phyloP scores from a whole-genome alignment of 2,329 filamentous ascomycete genomes.

The Hirsutella thompsonii region DNA sequence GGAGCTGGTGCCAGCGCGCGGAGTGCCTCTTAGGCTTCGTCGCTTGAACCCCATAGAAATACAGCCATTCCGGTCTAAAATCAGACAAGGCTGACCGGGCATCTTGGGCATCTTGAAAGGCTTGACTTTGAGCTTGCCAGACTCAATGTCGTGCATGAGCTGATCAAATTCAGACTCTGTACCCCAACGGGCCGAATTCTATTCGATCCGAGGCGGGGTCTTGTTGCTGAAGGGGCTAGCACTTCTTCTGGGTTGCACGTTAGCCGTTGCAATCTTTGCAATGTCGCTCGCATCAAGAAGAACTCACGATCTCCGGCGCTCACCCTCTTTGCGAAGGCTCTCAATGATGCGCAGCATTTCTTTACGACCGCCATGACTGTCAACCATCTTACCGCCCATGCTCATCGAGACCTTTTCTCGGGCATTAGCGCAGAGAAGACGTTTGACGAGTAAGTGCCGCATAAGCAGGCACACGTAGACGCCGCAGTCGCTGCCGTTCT shows the following conservation, averaged over 20 bases:
- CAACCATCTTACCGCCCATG: slow-evolving; percentile 71
- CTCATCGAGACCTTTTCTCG: slow-evolving; percentile 90
- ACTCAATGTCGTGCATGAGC: slow-evolving; percentile 8
- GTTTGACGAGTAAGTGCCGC: slow-evolving; percentile 80
- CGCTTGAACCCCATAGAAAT: too few relatives aligned
- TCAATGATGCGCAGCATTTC: slow-evolving; percentile 90
- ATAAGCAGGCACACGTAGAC: slow-evolving; percentile 94
- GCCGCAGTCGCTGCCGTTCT: slow-evolving; percentile 86
- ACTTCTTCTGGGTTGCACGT: slow-evolving; percentile 17
- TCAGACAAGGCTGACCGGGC: too few relatives aligned
- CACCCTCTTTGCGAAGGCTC: slow-evolving; percentile 72
- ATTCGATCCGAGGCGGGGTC: slow-evolving; percentile 30
- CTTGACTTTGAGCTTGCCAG: background rate
- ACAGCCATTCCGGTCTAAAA: too few relatives aligned
- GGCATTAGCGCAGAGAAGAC: slow-evolving; percentile 66
- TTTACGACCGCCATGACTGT: slow-evolving; percentile 68
- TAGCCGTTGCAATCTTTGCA: background rate
- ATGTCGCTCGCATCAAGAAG: background rate
- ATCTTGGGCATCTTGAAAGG: background rate
- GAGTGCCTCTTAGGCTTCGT: background rate
- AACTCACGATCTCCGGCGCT: slow-evolving; percentile 68
- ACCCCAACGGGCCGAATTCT: slow-evolving; percentile 20
- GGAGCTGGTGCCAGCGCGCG: background rate
- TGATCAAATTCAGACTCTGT: slow-evolving; percentile 15
- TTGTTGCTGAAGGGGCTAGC: slow-evolving; percentile 23